These are phyloP conservation scores for Klebsormidium nitens DNA, from an alignment of 139 green algal species.

Conservation along the genomic window DNA sequence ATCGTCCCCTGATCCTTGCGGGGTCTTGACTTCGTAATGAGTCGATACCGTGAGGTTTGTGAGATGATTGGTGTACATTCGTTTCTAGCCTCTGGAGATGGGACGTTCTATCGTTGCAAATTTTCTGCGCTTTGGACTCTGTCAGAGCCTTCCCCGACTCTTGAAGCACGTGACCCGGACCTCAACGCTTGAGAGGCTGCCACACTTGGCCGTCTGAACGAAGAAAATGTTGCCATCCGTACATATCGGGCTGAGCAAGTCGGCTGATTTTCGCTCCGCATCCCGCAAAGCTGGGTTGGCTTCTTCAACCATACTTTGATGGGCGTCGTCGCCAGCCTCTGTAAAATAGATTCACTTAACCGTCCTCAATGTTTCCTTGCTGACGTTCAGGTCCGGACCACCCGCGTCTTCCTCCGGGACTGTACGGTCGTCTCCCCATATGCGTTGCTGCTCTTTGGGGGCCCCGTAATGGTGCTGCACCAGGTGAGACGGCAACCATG, in stretches of 20 bases:
- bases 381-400: conserved; percentile 60
- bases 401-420: conserved; percentile 74
- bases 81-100: too few species aligned
- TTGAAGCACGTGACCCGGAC: too few species aligned
- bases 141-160: too few species aligned
- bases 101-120: too few species aligned
- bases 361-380: neutral
- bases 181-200: too few species aligned
- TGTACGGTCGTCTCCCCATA: conserved; percentile 66
- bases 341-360: neutral
- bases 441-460: conserved; percentile 82
- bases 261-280: neutral
- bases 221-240: neutral
- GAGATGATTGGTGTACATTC: too few species aligned
- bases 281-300: too few species aligned
- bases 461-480: conserved; percentile 58
- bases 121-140: too few species aligned
- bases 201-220: too few species aligned
- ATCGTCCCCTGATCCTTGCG: neutral
- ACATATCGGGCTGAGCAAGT: neutral
- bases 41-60: too few species aligned
- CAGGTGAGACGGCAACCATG: conserved; percentile 17
- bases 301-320: too few species aligned
- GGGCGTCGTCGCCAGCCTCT: too few species aligned
- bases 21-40: neutral